These are phyloP conservation scores for Dianthus caryophyllus DNA, from an alignment of 148 eudicot genomes.

Conservation along the genomic window DNA sequence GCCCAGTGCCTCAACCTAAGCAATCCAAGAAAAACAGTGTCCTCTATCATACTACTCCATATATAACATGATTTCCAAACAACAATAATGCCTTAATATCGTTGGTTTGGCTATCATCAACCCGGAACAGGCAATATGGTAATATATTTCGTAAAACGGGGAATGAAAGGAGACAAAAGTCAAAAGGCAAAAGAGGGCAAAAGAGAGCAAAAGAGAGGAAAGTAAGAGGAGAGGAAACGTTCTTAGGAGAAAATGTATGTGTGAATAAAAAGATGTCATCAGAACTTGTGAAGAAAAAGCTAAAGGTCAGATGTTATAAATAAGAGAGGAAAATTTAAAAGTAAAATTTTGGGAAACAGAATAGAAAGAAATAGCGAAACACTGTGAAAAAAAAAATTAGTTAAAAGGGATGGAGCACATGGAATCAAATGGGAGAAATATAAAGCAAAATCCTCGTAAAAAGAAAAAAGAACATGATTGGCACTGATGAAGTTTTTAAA, in stretches of 20 bases:
- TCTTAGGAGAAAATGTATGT: not conserved
- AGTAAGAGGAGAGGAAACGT: not conserved
- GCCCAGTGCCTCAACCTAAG: slow-evolving; percentile 9
- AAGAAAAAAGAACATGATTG: not conserved
- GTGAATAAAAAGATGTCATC: not conserved
- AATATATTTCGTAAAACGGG: not conserved
- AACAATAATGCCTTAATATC: not conserved
- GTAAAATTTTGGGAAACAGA: not conserved
- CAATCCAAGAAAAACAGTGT: slow-evolving; percentile 9
- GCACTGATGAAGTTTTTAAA: not conserved
- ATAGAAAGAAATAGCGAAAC: not conserved
- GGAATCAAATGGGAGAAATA: not conserved
- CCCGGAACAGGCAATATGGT: too few relatives aligned
- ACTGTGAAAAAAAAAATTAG: not conserved
- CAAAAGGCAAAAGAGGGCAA: not conserved
- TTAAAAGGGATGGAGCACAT: not conserved
- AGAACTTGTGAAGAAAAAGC: not conserved
- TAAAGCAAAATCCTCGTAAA: not conserved
- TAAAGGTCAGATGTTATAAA: not conserved
- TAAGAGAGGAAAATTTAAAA: not conserved
- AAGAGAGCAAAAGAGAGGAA: not conserved
- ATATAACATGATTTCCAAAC: not conserved
- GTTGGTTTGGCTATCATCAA: not conserved
- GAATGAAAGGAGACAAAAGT: not conserved
- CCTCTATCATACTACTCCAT: not conserved